These are phyloP conservation scores for Plantago major DNA, from an alignment of 257 asterid genomes.

Conservation along the genomic window DNA sequence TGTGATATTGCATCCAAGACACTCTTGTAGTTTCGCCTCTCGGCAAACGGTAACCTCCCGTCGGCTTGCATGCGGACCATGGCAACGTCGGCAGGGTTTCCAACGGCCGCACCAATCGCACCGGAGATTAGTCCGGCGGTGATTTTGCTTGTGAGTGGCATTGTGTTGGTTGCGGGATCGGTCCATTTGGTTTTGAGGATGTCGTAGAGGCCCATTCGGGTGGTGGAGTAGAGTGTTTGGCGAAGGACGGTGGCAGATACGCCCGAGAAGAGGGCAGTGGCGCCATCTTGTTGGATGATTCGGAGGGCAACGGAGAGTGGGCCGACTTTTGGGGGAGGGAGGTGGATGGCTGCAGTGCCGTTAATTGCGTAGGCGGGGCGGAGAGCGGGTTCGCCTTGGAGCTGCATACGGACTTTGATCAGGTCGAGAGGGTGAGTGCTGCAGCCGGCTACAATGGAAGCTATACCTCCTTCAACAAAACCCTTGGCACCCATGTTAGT, in stretches of 20 bases:
- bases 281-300: conserved; percentile 53
- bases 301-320: conserved; percentile 40
- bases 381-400: conserved; percentile 54
- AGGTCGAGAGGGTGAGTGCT: conserved; percentile 53
- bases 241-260: conserved; percentile 71
- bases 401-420: conserved; percentile 63
- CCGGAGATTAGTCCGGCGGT: conserved; percentile 57
- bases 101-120: conserved; percentile 64
- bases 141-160: conserved; percentile 36
- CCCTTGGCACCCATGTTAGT: conserved; percentile 40
- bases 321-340: conserved; percentile 33
- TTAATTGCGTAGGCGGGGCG: conserved; percentile 56
- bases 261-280: conserved; percentile 53
- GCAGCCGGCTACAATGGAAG: conserved; percentile 68
- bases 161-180: conserved; percentile 30
- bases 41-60: conserved; percentile 48
- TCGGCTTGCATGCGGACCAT: conserved; percentile 84
- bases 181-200: conserved; percentile 58
- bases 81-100: conserved; percentile 73
- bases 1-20: conserved; percentile 53
- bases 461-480: conserved; percentile 58
- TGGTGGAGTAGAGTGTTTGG: conserved; percentile 57
- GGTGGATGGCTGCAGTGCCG: conserved; percentile 21
- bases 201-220: conserved; percentile 67
- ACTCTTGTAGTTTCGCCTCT: conserved; percentile 56